Evolutionary conservation across 2,329 filamentous ascomycete species (phyloP), one percentile per base, ranked within the genome.

Genomic region (Aspergillus piperis): DNA sequence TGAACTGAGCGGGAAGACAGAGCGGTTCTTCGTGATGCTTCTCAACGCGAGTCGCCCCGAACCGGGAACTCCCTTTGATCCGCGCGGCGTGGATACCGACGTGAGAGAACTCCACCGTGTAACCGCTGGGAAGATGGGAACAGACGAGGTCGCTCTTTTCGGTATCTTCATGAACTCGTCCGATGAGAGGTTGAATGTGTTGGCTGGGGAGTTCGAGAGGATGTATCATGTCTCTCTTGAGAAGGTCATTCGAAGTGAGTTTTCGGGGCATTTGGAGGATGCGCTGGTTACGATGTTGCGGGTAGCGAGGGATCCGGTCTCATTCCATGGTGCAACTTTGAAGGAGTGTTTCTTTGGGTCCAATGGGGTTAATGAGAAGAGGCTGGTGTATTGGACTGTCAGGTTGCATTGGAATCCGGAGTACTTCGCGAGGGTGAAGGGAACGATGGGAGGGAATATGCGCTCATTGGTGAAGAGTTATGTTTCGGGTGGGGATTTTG

Each of bases 241-340:
- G 32, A 59, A 57, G 55, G 58, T 62, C 13, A 44, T 65, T 36
- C 49, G 54, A 48, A 58, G 84, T 79, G 88, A 92, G 71, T 95
- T 96, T 75, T 88, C 86, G 0, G 91, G 91, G 1, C 91, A 96
- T 72, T 94, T 96, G 90, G 82, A 92, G 72, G 83, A 89, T 8
- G 90, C 90, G 0, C 83, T 96, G 0, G 77, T 91, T n/a, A 88
- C 85, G 72, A 89, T 94, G 73, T 78, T 95, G 21, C 82, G 82
- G 5, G 81, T 87, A 21, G 91, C 88, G 4, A 79, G 84, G 19
- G 90, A 95, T 76, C 89, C 88, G 68, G 89, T 90, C 62, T 88
- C 89, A 81, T 87, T 90, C 67, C 91, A 93, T 64, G 92, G 91
- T 1, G 78, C 83, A 27, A 80, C 90, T 6, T 82, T 96, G 25